Percentiles rank a stretch among this genome's conserved stretches.
Evolutionary conservation across 768 basidiomycete species (phyloP).

Genomic region (Lentinula aciculospora): DNA sequence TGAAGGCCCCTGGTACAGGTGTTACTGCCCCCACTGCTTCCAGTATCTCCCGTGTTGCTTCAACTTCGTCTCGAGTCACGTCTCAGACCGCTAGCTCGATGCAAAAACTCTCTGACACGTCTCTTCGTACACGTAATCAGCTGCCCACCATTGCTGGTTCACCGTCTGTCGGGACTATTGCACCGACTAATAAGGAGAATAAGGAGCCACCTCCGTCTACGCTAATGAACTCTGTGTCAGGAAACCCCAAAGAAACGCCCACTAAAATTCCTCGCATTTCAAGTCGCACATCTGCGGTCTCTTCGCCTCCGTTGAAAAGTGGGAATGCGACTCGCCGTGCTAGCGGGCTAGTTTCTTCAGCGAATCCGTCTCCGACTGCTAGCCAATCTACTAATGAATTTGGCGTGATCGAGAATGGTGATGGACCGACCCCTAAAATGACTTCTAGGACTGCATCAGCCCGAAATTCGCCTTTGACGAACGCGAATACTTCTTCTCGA

Average conservation of each 20-base stretch:
- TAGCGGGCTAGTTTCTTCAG: constrained; percentile 44
- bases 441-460: constrained; percentile 43
- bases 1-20: constrained; percentile 54
- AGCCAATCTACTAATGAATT: constrained; percentile 62
- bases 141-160: constrained; percentile 93
- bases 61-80: constrained; percentile 59
- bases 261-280: constrained; percentile 93
- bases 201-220: constrained; percentile 55
- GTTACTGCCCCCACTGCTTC: constrained; percentile 18
- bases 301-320: constrained; percentile 66
- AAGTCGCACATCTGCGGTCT: constrained; percentile 71
- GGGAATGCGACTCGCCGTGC: constrained; percentile 48
- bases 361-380: constrained; percentile 56
- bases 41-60: constrained; percentile 15
- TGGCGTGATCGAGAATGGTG: constrained; percentile 68
- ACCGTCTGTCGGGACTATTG: constrained; percentile 73
- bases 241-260: constrained; percentile 74
- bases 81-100: constrained; percentile 81
- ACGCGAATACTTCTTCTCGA: constrained; percentile 38
- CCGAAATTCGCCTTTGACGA: constrained; percentile 55
- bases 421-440: constrained; percentile 41
- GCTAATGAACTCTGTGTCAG: constrained; percentile 43
- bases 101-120: constrained; percentile 83
- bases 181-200: constrained; percentile 44
- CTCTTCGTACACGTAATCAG: constrained; percentile 65